Percentiles rank a stretch among this genome's conserved stretches.
Conservation (phyloP, 2,329 filamentous ascomycete species). For the Calonectria leucothoes region DNA sequence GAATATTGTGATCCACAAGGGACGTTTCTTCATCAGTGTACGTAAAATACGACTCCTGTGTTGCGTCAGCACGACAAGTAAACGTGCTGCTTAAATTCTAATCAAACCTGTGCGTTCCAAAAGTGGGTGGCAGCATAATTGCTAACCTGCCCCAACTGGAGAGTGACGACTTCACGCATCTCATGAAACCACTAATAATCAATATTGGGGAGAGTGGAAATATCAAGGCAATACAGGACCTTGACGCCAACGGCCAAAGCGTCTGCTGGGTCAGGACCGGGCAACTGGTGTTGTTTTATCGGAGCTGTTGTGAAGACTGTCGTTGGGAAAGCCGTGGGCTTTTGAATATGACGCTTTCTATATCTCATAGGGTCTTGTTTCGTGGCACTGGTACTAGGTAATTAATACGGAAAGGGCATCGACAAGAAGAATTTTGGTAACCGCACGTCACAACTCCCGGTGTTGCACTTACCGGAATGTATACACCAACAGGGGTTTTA, state of each 20-base stretch:
- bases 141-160: slow-evolving; percentile 92
- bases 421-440: neutral
- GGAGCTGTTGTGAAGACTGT: neutral
- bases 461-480: neutral
- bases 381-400: neutral
- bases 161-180: slow-evolving; percentile 95
- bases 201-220: neutral
- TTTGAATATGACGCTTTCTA: neutral
- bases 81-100: no score
- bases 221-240: neutral
- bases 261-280: neutral
- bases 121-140: slow-evolving; percentile 97
- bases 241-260: neutral
- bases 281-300: neutral
- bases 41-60: slow-evolving; percentile 95
- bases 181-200: neutral
- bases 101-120: slow-evolving; percentile 87
- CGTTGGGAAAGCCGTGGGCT: neutral
- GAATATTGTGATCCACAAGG: slow-evolving; percentile 69
- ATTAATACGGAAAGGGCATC: neutral
- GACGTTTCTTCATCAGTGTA: slow-evolving; percentile 67
- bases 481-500: neutral
- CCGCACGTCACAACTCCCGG: neutral
- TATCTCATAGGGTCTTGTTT: neutral
- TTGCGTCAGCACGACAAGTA: slow-evolving; percentile 12